phyloP scores from a whole-genome alignment of 1,284 basidiomycete species.

The Sphagnurus paluster region DNA sequence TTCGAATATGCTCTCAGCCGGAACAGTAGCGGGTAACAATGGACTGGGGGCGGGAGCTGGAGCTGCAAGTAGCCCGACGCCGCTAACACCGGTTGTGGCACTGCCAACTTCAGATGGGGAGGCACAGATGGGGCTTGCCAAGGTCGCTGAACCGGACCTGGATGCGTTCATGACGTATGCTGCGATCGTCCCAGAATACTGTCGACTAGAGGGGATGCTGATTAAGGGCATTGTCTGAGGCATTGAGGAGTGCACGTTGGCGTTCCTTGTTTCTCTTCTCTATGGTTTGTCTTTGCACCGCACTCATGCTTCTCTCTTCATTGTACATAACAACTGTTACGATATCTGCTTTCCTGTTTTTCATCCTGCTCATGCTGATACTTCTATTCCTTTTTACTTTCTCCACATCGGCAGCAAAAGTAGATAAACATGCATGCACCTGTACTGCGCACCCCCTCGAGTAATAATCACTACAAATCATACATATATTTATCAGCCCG shows the following conservation, averaged over 20 bases:
- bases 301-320: not conserved
- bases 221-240: slow-evolving; percentile 54
- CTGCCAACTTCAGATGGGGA: slow-evolving; percentile 69
- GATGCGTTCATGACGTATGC: slow-evolving; percentile 84
- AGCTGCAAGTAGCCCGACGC: slow-evolving; percentile 45
- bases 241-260: slow-evolving; percentile 2
- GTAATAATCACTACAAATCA: slow-evolving; percentile 10
- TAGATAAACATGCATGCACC: slow-evolving; percentile 14
- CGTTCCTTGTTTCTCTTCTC: not conserved
- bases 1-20: slow-evolving; percentile 36
- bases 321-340: slow-evolving; percentile 9
- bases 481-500: slow-evolving; percentile 12
- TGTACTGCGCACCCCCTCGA: slow-evolving; percentile 8
- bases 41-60: slow-evolving; percentile 25
- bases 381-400: not conserved
- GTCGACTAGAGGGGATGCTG: slow-evolving; percentile 72
- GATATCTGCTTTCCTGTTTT: slow-evolving; percentile 13
- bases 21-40: slow-evolving; percentile 23
- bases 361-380: slow-evolving; percentile 6
- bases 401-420: slow-evolving; percentile 14
- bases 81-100: slow-evolving; percentile 67
- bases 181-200: slow-evolving; percentile 80
- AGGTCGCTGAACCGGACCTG: slow-evolving; percentile 78
- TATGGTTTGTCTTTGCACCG: not conserved
- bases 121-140: slow-evolving; percentile 70